Percentiles rank a stretch among this genome's conserved stretches.
Evolutionary conservation across 2,329 filamentous ascomycete species (phyloP).

Genomic region (Passalora sequoiae): DNA sequence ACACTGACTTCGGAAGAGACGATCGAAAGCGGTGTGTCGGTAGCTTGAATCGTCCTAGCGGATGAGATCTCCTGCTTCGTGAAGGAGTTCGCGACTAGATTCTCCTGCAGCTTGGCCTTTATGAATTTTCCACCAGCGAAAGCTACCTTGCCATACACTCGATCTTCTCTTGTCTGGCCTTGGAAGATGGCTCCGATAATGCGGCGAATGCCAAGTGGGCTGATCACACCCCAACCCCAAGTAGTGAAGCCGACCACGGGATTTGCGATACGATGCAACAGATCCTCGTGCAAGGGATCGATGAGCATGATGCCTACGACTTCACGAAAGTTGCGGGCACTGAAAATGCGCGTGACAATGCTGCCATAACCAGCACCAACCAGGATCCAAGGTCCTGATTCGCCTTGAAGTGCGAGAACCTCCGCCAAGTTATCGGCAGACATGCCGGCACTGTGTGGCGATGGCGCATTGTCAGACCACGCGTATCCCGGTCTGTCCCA

Average conservation of each 20-base stretch:
- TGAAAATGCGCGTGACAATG: conserved; percentile 87
- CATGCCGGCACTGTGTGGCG: conserved; percentile 88
- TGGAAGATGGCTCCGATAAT: conserved; percentile 75
- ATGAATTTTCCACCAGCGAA: conserved; percentile 78
- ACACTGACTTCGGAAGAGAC: conserved; percentile 75
- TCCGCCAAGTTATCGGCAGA: conserved; percentile 85
- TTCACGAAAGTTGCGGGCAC: conserved; percentile 69
- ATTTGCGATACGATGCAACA: conserved; percentile 62
- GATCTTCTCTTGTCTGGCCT: conserved; percentile 73
- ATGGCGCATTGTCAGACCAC: conserved; percentile 88
- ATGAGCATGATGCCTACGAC: conserved; percentile 77
- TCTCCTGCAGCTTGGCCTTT: conserved; percentile 90
- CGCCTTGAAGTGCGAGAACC: conserved; percentile 71
- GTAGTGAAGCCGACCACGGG: conserved; percentile 72
- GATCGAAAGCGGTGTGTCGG: conserved; percentile 69
- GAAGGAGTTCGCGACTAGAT: conserved; percentile 76
- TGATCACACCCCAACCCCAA: conserved; percentile 81
- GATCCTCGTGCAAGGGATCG: conserved; percentile 83
- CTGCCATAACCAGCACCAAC: conserved; percentile 82
- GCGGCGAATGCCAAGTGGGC: conserved; percentile 78
- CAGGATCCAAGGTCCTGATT: conserved; percentile 83
- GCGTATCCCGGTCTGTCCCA: conserved; percentile 86
- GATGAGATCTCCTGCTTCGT: conserved; percentile 76
- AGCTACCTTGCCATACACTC: conserved; percentile 73
- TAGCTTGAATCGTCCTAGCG: conserved; percentile 71